Evolutionary conservation across 1,139 yeast genomes (phyloP).

Genomic region (Hyphopichia pseudoburtonii): DNA sequence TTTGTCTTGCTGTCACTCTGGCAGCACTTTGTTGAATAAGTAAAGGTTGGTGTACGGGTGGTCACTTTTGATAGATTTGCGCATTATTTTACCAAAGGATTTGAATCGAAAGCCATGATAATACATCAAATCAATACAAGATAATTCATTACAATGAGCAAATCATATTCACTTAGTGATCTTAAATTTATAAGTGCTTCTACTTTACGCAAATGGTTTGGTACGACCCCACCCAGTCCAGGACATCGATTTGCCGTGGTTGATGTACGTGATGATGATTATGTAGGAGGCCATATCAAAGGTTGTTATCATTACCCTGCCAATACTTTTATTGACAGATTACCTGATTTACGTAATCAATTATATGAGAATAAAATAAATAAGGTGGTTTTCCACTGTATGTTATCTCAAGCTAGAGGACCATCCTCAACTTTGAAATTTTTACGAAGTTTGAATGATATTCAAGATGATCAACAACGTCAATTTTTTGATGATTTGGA

Average conservation of each 20-base stretch:
- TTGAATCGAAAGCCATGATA: too few relatives aligned
- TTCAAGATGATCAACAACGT: conserved; percentile 23
- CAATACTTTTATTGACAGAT: conserved; percentile 38
- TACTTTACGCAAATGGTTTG: conserved; percentile 47
- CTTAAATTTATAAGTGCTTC: conserved; percentile 46
- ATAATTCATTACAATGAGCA: too few relatives aligned
- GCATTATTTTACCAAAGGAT: too few relatives aligned
- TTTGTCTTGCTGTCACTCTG: too few relatives aligned
- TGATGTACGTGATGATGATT: conserved; percentile 87
- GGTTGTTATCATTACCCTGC: conserved; percentile 66
- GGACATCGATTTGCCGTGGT: conserved; percentile 70
- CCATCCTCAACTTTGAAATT: conserved; percentile 79
- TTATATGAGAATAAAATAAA: conserved; percentile 34
- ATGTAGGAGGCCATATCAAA: conserved; percentile 64
- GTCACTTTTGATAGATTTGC: background rate
- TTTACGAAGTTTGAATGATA: conserved; percentile 50
- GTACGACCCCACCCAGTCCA: too few relatives aligned
- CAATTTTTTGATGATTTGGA: conserved; percentile 38
- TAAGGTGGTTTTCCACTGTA: conserved; percentile 85
- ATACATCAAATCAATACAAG: too few relatives aligned
- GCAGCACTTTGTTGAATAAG: too few relatives aligned
- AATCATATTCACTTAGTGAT: conserved; percentile 25
- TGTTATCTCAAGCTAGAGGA: conserved; percentile 85
- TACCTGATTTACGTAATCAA: conserved; percentile 42
- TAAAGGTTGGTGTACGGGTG: background rate